A percentile compares a stretch with the other conserved stretches of the same genome.
Evolutionary conservation across 2,329 filamentous ascomycete species (phyloP).

Genomic region (Hypoxylon sp.): DNA sequence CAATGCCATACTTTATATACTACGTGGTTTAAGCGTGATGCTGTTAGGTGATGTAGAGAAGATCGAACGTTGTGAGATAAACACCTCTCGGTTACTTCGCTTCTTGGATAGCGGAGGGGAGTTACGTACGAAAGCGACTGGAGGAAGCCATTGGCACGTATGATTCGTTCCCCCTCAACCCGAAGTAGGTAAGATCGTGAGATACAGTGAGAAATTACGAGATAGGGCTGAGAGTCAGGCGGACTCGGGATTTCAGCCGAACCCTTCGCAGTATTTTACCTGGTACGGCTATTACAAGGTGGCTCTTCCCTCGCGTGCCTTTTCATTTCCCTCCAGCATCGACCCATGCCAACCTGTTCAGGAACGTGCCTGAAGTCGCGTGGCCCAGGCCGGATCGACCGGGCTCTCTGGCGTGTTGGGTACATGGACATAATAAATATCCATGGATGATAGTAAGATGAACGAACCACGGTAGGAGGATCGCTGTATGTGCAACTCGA

Average conservation of each 20-base stretch:
- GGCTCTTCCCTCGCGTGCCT: background rate
- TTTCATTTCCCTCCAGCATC: constrained; percentile 2
- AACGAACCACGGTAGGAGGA: constrained; percentile 9
- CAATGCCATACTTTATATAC: background rate
- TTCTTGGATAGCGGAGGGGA: background rate
- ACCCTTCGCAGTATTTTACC: constrained; percentile 2
- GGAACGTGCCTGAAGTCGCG: background rate
- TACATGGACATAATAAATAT: background rate
- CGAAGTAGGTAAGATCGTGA: background rate
- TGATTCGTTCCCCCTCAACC: constrained; percentile 4
- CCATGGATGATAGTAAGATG: background rate
- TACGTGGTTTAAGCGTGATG: background rate
- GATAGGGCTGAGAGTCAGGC: constrained; percentile 19
- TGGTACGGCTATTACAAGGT: constrained; percentile 5
- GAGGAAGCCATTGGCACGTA: background rate
- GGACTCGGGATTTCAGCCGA: constrained; percentile 1
- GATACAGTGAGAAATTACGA: constrained; percentile 12
- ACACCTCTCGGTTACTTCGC: background rate
- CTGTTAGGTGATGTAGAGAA: background rate
- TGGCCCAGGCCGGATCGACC: background rate
- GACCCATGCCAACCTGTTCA: constrained; percentile 4
- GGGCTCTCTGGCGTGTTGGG: background rate
- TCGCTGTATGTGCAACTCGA: constrained; percentile 18
- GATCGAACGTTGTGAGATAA: background rate
- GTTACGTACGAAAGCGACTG: background rate